Evolutionary conservation across 768 basidiomycete species (phyloP), one percentile per base, ranked within the genome.

Genomic region (Paxillus involutus): DNA sequence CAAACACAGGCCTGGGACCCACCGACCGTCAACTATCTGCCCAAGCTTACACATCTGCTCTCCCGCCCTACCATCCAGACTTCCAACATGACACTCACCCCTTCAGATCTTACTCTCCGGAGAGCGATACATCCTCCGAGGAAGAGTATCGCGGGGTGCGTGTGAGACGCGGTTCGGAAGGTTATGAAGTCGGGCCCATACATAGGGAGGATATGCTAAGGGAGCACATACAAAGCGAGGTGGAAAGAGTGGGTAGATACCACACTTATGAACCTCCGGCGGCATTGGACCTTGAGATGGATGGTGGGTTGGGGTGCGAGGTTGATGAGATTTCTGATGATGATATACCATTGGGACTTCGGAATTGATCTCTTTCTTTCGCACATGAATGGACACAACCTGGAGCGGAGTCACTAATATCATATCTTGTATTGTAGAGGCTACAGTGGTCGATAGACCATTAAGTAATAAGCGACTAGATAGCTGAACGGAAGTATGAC

Each of bases 61-160:
- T 88, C 1, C 89, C 89, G 19, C 89, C 89, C 2, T 91, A 89
- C 61, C 90, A 91, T 70, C 86, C 88, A 3, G 84, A 90, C 64
- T 88, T 86, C 59, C 66, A 75, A 45, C 65, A 72, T 55, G 70
- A 73, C 14, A 40, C 50, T 17, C 49, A 63, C 26, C 59, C 69
- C 40, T 52, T 37, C 47, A 67, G 43, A 52, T 47, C 62, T 12
- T 48, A 62, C 29, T 51, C 61, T 42, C 16, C 52, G 26, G 65
- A 63, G 4, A 55, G 51, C 10, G 65, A 61, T 40, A 51, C 67
- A 39, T 71, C 69, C 21, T 47, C 60, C 11, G 69, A 68, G n/a
- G 71, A 73, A 41, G 68, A 71, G 19, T 60, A 64, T 19, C 65
- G 60, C 30, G 65, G 70, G n/a, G 68, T 74, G 14, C 65, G 57